Base-by-base conservation (phyloP, 306 rosid species). In the Castanopsis chinensis region DNA sequence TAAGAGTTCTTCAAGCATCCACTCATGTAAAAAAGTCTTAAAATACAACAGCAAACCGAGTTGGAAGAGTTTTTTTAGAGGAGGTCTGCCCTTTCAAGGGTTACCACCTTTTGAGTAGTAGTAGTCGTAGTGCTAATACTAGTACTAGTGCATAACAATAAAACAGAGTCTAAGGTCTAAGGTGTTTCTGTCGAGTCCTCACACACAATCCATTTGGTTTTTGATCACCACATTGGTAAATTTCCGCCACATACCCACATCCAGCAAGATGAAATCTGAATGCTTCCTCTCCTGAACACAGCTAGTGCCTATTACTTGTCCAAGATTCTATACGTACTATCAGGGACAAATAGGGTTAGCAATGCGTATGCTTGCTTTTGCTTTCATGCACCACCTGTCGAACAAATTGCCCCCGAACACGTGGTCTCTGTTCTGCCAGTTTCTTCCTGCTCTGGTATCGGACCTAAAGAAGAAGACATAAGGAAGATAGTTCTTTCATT, bases 401-500 rank as follows among this genome's bases (percentile, higher is more conserved):
- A 2, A 71, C 71, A 45, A 78, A 71, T 71, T 78, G 82, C 71
- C 82, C 76, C 4, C 76, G 71, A 17, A 78, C 61, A 6, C 82
- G 76, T 18, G 82, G 76, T 69, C 76, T 71, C 53, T 78, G 76
- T 58, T 78, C 82, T n/a, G 82, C 82, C 2, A 78, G 53, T 71
- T 78, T 43, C 71, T 78, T 78, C 76, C 76, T 58, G 71, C 76
- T 78, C 21, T 70, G 71, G 14, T 70, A 78, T 51, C 37, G 82
- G 73, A 78, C 82, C 82, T 78, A 58, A 18, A 71, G 15, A 75
- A 60, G 32, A 59, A 35, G 2, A 57, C 19, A 23, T 35, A 37
- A 25, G 5, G 23, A 70, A 41, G 56, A 54, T 13, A 1, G 9
- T 27, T 58, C 23, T 35, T 56, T 6, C 23, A 30, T 33, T 6